Percentiles rank a stretch among this genome's conserved stretches.
Evolutionary conservation across 169 alveolate species (phyloP).

Genomic region (Toxoplasma gondii): DNA sequence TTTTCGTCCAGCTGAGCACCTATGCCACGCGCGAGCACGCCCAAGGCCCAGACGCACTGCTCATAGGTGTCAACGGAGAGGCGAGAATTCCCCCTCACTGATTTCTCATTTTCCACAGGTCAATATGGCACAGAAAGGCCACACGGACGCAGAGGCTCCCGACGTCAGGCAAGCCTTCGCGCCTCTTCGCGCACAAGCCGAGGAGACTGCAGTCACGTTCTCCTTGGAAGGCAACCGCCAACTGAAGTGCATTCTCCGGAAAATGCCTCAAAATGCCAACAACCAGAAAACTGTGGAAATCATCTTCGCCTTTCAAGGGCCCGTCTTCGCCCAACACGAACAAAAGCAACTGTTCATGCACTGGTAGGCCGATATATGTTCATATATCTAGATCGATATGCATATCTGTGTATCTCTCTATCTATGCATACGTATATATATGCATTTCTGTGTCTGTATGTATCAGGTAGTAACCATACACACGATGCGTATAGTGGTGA

Average conservation of each 20-base stretch:
- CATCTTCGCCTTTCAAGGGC: slow-evolving; percentile 53
- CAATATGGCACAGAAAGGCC: background rate
- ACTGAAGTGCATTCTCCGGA: slow-evolving; percentile 51
- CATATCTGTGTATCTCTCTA: background rate
- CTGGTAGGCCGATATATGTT: slow-evolving; percentile 44
- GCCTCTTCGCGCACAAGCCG: slow-evolving; percentile 33
- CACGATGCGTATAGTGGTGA: background rate
- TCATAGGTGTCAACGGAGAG: no score
- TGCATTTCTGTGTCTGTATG: background rate
- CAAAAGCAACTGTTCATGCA: slow-evolving; percentile 50
- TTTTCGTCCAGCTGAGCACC: no score
- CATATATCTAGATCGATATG: background rate
- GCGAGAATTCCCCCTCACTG: no score
- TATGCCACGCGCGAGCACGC: no score
- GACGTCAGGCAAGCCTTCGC: slow-evolving; percentile 7
- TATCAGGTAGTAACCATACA: background rate
- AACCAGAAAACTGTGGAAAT: slow-evolving; percentile 26
- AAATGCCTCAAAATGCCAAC: slow-evolving; percentile 5
- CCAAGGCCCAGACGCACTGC: no score
- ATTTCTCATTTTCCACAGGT: background rate
- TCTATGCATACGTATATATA: background rate
- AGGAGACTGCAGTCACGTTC: slow-evolving; percentile 33
- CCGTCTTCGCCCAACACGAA: slow-evolving; percentile 44
- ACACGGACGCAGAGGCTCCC: background rate
- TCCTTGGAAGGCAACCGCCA: slow-evolving; percentile 58